Base-by-base conservation (phyloP, 176 grass and related monocot genomes). In the Tillandsia leiboldiana region DNA sequence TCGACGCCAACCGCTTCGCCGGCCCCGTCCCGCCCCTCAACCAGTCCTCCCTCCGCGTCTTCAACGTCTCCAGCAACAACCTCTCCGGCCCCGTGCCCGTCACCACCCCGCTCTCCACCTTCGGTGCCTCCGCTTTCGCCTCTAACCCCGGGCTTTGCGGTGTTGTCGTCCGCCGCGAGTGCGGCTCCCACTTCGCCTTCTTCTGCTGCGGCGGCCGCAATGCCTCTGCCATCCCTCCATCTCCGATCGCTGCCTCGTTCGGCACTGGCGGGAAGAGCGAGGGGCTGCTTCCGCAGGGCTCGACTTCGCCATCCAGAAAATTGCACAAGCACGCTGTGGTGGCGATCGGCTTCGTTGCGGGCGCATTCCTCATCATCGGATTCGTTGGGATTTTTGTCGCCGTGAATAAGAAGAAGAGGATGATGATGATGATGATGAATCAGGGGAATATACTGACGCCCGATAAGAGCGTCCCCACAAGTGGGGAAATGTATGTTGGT, bases 51-150 rank as follows among this genome's bases (percentile, higher is more conserved):
- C 81, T 99, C 42, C 88, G 80, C 75, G 56, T 72, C 14, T 51
- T 99, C 14, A 94, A 99, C 7, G 84, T 94, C 1, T 99, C 90
- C 14, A 72, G 63, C 75, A 99, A 99, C 75, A 82, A 99, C 73
- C 88, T 99, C 80, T 87, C 95, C 23, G 95, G 95, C 1, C 82
- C 89, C 2, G 79, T 99, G 4, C 90, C 95, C 2, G 84, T 83
- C 29, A 99, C 95, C 51, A 14, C 80, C 27, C 22, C 78, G 8
- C 56, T 99, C 29, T 72, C 70, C 51, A 47, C 74, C 50, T 68
- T 84, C 14, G 87, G 73, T 53, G 68, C 79, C 26, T 69, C 72
- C 2, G 77, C 70, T 1, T 99, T 99, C 77, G 74, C 65, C 0
- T 82, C 75, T 24, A 99, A 99, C 12, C 95, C 95, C 0, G 75